Percentiles rank a stretch among this genome's conserved stretches.
Conservation (phyloP, 2,329 filamentous ascomycete species). For the Aspergillus carbonarius region DNA sequence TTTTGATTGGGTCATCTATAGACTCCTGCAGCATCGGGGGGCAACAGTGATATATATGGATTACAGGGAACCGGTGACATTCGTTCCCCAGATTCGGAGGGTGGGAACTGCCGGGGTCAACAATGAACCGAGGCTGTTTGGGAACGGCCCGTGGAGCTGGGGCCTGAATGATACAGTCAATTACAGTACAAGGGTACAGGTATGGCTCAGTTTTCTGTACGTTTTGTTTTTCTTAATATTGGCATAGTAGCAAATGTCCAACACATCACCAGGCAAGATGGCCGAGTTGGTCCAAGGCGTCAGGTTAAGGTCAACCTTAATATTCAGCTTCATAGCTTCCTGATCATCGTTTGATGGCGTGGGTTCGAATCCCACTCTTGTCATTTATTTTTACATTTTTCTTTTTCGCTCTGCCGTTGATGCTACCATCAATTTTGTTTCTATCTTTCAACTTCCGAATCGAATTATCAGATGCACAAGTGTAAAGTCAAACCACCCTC, state of each 20-base stretch:
- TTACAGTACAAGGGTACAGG: neutral
- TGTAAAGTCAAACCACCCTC: too few species aligned
- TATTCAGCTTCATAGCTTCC: slow-evolving; percentile 2
- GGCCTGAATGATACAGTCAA: neutral
- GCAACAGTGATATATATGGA: neutral
- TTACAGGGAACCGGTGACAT: neutral
- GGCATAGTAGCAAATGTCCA: neutral
- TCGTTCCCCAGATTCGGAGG: neutral
- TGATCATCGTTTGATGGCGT: slow-evolving; percentile 4
- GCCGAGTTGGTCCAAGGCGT: slow-evolving; percentile 39
- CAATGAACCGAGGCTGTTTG: neutral
- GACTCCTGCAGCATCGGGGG: neutral
- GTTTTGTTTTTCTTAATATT: neutral
- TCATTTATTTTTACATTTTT: slow-evolving; percentile 1
- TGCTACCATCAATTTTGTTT: too few species aligned
- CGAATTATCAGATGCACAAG: too few species aligned
- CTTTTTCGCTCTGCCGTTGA: too few species aligned
- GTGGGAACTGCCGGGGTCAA: neutral
- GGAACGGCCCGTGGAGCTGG: neutral
- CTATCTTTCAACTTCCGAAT: too few species aligned
- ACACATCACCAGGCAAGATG: slow-evolving; percentile 29
- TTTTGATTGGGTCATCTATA: neutral
- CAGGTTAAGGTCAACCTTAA: slow-evolving; percentile 7
- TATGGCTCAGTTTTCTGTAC: neutral
- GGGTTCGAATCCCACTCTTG: slow-evolving; percentile 8